These are phyloP conservation scores for Biscutella laevigata DNA, from an alignment of 441 rosid species.

Conservation along the genomic window DNA sequence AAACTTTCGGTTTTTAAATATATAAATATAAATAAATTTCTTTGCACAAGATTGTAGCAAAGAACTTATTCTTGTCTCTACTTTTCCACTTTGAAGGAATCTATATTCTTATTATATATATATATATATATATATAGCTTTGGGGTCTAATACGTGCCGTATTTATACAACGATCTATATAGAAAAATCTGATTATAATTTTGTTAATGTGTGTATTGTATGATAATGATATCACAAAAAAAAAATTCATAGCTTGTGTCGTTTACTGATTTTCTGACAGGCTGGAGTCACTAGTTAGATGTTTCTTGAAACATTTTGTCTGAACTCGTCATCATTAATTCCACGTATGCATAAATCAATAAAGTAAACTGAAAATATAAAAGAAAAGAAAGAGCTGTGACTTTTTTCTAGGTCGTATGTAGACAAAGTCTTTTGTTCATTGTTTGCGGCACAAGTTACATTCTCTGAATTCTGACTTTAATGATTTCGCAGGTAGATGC, in stretches of 20 bases:
- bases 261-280: slow-evolving; percentile 14
- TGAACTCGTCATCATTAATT: slow-evolving; percentile 8
- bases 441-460: slow-evolving; percentile 15
- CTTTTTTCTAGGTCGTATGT: neutral
- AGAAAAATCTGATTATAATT: neutral
- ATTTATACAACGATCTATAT: no score
- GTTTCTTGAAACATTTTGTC: slow-evolving; percentile 18
- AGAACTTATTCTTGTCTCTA: slow-evolving; percentile 18
- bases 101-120: slow-evolving; percentile 11
- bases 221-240: no score
- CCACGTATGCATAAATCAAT: slow-evolving; percentile 7
- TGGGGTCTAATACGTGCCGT: no score
- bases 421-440: neutral
- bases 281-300: slow-evolving; percentile 22
- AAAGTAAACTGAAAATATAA: neutral
- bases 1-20: slow-evolving; percentile 2
- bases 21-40: neutral
- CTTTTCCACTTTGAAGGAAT: slow-evolving; percentile 22
- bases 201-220: no score
- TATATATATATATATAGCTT: no score
- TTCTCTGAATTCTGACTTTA: neutral
- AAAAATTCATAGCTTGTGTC: no score
- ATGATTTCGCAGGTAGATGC: slow-evolving; percentile 60
- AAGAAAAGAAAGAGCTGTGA: neutral
- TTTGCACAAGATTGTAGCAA: slow-evolving; percentile 21